A percentile compares a stretch with the other conserved stretches of the same genome.
Evolutionary conservation across 176 grass and related monocot species (phyloP).

Genomic region (Thalia dealbata): DNA sequence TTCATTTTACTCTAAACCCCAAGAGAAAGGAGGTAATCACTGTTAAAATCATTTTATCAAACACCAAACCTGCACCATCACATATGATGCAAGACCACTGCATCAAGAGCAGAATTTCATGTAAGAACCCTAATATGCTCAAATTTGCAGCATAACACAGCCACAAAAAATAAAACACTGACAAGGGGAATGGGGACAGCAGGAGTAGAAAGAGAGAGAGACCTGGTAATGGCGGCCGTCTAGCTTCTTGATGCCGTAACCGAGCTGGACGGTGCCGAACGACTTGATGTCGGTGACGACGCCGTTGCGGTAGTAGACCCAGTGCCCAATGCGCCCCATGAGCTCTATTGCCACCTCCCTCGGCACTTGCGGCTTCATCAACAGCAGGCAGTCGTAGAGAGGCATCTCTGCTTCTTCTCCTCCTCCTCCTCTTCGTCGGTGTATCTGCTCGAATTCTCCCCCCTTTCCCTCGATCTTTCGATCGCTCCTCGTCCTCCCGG

Average conservation of each 20-base stretch:
- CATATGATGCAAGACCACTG: background rate
- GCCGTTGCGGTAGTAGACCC: slow-evolving; percentile 67
- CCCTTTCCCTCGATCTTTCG: no score
- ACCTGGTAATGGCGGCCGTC: slow-evolving; percentile 84
- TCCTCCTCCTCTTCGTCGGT: background rate
- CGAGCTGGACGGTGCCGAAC: slow-evolving; percentile 63
- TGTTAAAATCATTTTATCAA: background rate
- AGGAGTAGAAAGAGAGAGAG: background rate
- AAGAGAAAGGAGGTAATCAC: background rate
- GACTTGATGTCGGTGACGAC: slow-evolving; percentile 76
- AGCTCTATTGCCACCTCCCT: slow-evolving; percentile 52
- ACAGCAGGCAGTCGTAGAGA: slow-evolving; percentile 73
- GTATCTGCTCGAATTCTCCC: background rate
- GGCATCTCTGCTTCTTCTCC: slow-evolving; percentile 36
- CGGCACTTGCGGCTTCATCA: slow-evolving; percentile 48
- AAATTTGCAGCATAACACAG: background rate
- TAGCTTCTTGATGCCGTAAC: slow-evolving; percentile 74
- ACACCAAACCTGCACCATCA: background rate
- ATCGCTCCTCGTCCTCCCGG: no score
- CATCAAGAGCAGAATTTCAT: background rate
- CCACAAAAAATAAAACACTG: no score
- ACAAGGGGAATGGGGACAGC: background rate
- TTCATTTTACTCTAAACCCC: background rate
- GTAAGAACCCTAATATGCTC: background rate
- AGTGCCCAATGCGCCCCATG: slow-evolving; percentile 39